phyloP scores from a whole-genome alignment of 805 yeast species.

The Clavispora asparagi region DNA sequence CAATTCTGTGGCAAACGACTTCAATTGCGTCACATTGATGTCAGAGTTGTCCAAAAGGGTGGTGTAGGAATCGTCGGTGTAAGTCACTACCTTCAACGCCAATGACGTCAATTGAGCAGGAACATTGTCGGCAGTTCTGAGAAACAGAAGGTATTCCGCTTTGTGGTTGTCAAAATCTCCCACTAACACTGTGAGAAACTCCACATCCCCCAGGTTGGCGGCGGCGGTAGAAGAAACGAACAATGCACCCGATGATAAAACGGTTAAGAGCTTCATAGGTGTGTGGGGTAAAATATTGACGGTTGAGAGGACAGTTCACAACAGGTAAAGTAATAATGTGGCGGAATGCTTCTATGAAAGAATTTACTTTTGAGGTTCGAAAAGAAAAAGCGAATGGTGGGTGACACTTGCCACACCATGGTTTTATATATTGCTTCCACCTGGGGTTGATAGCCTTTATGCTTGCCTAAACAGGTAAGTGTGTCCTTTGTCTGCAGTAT shows the following conservation, averaged over 20 bases:
- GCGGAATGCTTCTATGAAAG: too few species aligned
- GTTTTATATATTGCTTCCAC: neutral
- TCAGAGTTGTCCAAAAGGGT: conserved; percentile 24
- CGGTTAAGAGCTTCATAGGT: conserved; percentile 16
- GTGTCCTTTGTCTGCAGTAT: neutral
- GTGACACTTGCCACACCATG: too few species aligned
- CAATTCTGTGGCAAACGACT: conserved; percentile 28
- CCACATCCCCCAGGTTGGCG: conserved; percentile 8
- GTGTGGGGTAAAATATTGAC: neutral
- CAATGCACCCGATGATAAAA: conserved; percentile 7
- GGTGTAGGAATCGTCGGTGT: conserved; percentile 42
- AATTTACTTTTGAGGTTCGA: neutral
- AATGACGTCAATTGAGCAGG: conserved; percentile 28
- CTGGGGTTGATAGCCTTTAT: neutral
- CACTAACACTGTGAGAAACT: conserved; percentile 32
- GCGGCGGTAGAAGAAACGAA: conserved; percentile 4
- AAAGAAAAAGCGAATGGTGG: neutral
- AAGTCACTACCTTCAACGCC: conserved; percentile 30
- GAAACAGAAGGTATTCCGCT: conserved; percentile 26
- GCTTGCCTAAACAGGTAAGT: neutral
- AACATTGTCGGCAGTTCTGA: conserved; percentile 21
- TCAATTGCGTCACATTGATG: conserved; percentile 20
- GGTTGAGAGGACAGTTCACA: neutral
- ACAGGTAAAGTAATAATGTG: neutral
- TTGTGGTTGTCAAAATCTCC: conserved; percentile 29